Conservation (phyloP, 495 filamentous ascomycete species). For the Neurospora hispaniola region DNA sequence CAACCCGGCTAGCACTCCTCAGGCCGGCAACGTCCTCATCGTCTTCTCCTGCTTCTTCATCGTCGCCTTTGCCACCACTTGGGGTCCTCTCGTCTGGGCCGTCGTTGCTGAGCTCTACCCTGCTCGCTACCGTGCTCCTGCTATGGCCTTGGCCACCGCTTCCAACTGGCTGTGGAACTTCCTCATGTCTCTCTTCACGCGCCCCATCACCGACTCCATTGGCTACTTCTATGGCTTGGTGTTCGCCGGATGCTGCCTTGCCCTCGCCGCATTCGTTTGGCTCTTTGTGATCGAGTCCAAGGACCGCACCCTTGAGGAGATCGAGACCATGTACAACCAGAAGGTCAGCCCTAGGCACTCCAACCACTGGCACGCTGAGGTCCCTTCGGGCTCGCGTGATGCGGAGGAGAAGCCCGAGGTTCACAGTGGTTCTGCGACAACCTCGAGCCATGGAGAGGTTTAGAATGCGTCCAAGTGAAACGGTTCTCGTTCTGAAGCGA, state of each 20-base stretch:
- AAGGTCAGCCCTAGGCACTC: conserved; percentile 61
- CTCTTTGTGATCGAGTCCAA: conserved; percentile 58
- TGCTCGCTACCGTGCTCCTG: conserved; percentile 59
- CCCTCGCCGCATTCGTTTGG: conserved; percentile 63
- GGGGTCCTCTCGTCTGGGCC: conserved; percentile 80
- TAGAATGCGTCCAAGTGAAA: background rate
- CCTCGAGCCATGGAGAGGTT: background rate
- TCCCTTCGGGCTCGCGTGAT: background rate
- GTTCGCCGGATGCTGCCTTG: conserved; percentile 63
- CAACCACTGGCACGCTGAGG: conserved; percentile 30
- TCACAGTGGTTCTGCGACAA: background rate
- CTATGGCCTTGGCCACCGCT: conserved; percentile 67
- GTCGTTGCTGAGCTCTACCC: conserved; percentile 78
- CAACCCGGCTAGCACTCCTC: conserved; percentile 40
- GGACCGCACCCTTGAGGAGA: conserved; percentile 44
- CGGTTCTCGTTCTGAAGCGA: background rate
- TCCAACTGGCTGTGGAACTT: conserved; percentile 92
- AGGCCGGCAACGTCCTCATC: conserved; percentile 60
- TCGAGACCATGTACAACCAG: conserved; percentile 77
- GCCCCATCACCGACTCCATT: conserved; percentile 61
- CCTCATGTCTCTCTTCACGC: conserved; percentile 25
- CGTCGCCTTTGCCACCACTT: conserved; percentile 53
- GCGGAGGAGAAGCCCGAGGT: background rate
- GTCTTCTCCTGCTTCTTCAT: conserved; percentile 76
- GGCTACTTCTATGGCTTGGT: conserved; percentile 77